These are phyloP conservation scores for Abrus precatorius DNA, from an alignment of 306 rosid species.

Conservation along the genomic window DNA sequence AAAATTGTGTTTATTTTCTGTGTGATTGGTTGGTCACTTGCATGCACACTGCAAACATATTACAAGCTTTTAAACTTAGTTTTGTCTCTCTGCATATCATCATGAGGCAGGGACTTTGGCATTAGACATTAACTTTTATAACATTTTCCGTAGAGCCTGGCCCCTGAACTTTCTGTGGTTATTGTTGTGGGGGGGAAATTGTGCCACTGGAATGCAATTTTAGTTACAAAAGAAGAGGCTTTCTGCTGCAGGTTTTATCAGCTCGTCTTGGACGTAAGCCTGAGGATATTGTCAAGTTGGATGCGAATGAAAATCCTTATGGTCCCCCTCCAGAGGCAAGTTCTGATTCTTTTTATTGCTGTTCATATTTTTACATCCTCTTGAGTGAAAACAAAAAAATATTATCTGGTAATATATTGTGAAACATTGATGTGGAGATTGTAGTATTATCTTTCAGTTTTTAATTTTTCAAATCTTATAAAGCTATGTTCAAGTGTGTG, in stretches of 20 bases:
- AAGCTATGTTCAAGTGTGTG: neutral
- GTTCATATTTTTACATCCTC: neutral
- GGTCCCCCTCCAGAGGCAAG: constrained; percentile 98
- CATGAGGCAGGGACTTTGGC: constrained; percentile 6
- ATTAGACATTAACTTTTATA: neutral
- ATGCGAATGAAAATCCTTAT: constrained; percentile 98
- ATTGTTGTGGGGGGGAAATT: constrained; percentile 9
- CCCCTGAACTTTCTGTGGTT: constrained; percentile 19
- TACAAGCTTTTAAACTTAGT: constrained; percentile 18
- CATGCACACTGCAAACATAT: constrained; percentile 3
- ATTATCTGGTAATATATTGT: constrained; percentile 27
- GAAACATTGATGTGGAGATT: neutral
- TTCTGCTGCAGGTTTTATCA: constrained; percentile 75
- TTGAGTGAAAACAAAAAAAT: neutral
- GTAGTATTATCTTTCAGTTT: neutral
- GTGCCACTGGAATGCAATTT: constrained; percentile 11
- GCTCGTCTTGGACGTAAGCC: constrained; percentile 89
- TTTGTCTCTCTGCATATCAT: constrained; percentile 13
- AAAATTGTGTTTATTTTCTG: neutral
- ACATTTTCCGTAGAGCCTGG: neutral
- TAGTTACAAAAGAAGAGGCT: constrained; percentile 40
- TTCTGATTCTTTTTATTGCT: neutral
- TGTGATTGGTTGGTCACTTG: constrained; percentile 24
- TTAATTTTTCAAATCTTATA: neutral
- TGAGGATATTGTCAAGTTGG: constrained; percentile 95